These are phyloP conservation scores for Arabidopsis lyrata DNA, from an alignment of 441 rosid species.

Conservation along the genomic window DNA sequence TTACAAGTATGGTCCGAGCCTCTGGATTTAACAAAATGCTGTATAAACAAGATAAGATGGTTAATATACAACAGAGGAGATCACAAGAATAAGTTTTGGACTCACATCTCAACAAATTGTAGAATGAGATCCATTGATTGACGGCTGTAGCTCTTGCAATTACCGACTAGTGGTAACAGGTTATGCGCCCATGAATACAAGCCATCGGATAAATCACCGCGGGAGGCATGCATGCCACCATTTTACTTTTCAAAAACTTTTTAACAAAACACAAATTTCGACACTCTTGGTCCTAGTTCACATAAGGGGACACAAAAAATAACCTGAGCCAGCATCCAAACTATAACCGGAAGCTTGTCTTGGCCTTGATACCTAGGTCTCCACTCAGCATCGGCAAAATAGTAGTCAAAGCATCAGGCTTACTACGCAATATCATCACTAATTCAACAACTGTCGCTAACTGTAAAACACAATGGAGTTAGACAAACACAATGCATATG, in stretches of 20 bases:
- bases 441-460: neutral
- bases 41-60: neutral
- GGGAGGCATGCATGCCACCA: neutral
- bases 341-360: neutral
- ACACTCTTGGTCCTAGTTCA: neutral
- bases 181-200: neutral
- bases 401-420: neutral
- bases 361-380: neutral
- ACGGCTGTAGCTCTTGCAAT: neutral
- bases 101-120: neutral
- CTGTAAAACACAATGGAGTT: neutral
- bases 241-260: no score
- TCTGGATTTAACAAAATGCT: neutral
- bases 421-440: neutral
- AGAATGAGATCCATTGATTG: neutral
- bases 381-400: neutral
- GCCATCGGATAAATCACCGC: neutral
- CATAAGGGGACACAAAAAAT: no score
- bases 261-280: neutral
- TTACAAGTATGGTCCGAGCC: neutral
- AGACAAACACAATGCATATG: no score
- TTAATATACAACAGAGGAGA: neutral
- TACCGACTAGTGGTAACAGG: neutral
- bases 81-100: neutral
- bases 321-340: neutral